A percentile compares a stretch with the other conserved stretches of the same genome.
Conservation (phyloP, 108 stramenopile species). For the Mediolabrus comicus region DNA sequence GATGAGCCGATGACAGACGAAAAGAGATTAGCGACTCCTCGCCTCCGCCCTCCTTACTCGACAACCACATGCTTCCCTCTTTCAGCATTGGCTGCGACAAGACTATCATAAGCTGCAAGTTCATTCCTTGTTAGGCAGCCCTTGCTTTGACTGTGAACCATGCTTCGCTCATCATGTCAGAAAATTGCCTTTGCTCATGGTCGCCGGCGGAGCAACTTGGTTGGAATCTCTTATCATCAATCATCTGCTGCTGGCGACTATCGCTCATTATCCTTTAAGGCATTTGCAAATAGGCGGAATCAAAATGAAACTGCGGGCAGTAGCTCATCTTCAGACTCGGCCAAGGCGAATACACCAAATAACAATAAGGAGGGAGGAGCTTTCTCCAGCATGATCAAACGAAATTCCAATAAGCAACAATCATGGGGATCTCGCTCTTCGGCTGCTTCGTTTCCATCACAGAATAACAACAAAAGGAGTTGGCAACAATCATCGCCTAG, state of each 20-base stretch:
- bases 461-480: not conserved
- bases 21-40: too few relatives aligned
- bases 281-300: conserved; percentile 12
- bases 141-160: not conserved
- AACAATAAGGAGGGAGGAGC: not conserved
- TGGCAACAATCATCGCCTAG: not conserved
- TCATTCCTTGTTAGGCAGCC: not conserved
- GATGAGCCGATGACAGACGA: too few relatives aligned
- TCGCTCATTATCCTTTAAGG: conserved; percentile 12
- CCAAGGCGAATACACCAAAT: not conserved
- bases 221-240: not conserved
- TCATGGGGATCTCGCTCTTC: conserved; percentile 3
- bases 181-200: not conserved
- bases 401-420: conserved; percentile 3
- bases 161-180: not conserved
- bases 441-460: not conserved
- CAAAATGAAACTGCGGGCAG: not conserved
- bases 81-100: too few relatives aligned
- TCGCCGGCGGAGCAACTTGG: not conserved
- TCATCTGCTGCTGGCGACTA: not conserved
- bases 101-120: too few relatives aligned
- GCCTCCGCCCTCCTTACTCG: too few relatives aligned
- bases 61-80: too few relatives aligned
- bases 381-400: conserved; percentile 11
- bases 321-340: not conserved